Percentiles rank a stretch among this genome's conserved stretches.
These are phyloP conservation scores for Tripterygium wilfordii DNA, from an alignment of 177 flowering plant genomes.

Conservation along the genomic window DNA sequence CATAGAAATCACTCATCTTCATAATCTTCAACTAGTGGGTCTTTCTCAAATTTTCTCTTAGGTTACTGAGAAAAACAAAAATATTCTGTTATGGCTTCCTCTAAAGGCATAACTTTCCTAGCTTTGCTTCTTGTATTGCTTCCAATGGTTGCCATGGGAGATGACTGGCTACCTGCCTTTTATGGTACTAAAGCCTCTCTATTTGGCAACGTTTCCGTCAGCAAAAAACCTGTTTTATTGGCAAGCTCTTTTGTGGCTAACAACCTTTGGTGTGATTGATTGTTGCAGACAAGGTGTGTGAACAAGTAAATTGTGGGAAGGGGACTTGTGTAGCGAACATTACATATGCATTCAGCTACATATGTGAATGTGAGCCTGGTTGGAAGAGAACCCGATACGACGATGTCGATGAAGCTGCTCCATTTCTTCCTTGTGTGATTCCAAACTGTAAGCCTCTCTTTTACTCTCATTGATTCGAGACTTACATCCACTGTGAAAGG, in stretches of 20 bases:
- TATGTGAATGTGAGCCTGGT: constrained; percentile 52
- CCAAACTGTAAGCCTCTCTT: constrained; percentile 47
- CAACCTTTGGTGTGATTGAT: not conserved
- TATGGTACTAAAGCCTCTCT: constrained; percentile 17
- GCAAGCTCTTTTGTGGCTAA: not conserved
- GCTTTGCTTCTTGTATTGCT: constrained; percentile 20
- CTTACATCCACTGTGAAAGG: no score
- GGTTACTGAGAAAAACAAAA: no score
- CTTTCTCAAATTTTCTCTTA: no score
- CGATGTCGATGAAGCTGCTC: constrained; percentile 16
- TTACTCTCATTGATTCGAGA: not conserved
- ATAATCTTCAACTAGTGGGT: no score
- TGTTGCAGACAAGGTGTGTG: constrained; percentile 34
- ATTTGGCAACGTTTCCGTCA: no score
- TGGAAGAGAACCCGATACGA: constrained; percentile 39
- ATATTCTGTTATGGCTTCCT: constrained; percentile 34
- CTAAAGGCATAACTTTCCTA: constrained; percentile 9
- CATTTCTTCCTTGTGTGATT: constrained; percentile 58
- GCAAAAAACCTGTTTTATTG: not conserved
- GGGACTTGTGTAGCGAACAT: constrained; percentile 41
- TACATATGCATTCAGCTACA: constrained; percentile 22
- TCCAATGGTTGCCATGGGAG: constrained; percentile 16
- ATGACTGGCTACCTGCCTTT: constrained; percentile 12
- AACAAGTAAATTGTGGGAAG: constrained; percentile 53
- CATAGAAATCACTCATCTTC: no score